Conservation (phyloP, 148 eudicot genomes). For the Chenopodium formosanum region DNA sequence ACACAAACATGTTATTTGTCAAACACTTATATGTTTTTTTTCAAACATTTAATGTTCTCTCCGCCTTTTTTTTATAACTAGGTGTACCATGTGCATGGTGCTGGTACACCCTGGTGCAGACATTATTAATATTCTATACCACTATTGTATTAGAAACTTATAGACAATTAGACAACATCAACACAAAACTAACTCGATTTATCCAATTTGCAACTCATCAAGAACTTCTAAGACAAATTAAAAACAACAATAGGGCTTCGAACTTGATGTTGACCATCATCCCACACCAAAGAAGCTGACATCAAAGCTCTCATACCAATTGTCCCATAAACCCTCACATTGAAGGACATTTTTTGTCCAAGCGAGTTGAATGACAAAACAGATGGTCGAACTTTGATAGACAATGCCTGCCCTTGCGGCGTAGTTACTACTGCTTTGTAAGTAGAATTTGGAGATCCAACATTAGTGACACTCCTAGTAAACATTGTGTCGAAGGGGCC, state of each 20-base stretch:
- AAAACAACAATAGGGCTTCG: constrained; percentile 47
- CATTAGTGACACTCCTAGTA: constrained; percentile 42
- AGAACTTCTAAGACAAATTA: constrained; percentile 19
- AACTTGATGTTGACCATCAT: constrained; percentile 46
- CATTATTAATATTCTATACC: too few relatives aligned
- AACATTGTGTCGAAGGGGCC: constrained; percentile 23
- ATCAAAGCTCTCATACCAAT: constrained; percentile 18
- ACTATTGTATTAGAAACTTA: too few relatives aligned
- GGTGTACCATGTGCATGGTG: too few relatives aligned
- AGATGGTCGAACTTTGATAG: constrained; percentile 30
- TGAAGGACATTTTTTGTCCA: constrained; percentile 30
- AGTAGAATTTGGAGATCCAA: constrained; percentile 25
- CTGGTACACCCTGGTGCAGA: too few relatives aligned
- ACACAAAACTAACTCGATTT: too few relatives aligned
- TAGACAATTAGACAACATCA: too few relatives aligned
- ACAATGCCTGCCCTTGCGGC: constrained; percentile 4
- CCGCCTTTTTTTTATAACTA: too few relatives aligned
- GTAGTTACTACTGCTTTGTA: constrained; percentile 18
- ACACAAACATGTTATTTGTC: too few relatives aligned
- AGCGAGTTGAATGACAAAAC: constrained; percentile 21
- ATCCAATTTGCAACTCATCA: too few relatives aligned
- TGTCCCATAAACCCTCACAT: constrained; percentile 27
- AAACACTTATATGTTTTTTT: too few relatives aligned
- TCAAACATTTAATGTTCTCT: too few relatives aligned
- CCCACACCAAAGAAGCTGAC: constrained; percentile 47